A percentile compares a stretch with the other conserved stretches of the same genome.
phyloP scores from a whole-genome alignment of 192 early-diverging fungal species.

The Coemansia sp. region DNA sequence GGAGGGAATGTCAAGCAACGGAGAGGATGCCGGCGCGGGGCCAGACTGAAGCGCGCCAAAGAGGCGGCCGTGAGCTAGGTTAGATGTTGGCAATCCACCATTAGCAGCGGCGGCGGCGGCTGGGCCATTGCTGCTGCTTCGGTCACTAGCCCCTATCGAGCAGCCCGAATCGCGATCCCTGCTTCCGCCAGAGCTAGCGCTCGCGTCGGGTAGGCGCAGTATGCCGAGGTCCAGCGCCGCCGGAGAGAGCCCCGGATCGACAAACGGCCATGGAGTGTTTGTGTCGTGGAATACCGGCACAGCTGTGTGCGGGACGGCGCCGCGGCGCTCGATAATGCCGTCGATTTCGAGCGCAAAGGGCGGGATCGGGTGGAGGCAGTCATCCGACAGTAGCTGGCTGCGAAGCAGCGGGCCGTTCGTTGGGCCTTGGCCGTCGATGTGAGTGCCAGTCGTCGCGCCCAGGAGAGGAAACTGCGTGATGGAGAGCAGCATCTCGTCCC shows the following conservation, averaged over 20 bases:
- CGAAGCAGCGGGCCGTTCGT: conserved; percentile 69
- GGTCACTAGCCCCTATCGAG: neutral
- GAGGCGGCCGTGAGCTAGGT: neutral
- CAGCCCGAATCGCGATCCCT: conserved; percentile 65
- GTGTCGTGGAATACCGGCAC: conserved; percentile 90
- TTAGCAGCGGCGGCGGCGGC: conserved; percentile 2
- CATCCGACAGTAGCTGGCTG: conserved; percentile 88
- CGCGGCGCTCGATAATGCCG: conserved; percentile 91
- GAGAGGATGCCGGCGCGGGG: neutral
- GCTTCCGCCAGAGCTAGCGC: conserved; percentile 46
- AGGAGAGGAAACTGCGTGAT: conserved; percentile 91
- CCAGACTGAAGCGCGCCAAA: neutral
- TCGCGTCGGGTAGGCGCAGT: conserved; percentile 17
- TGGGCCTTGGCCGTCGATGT: conserved; percentile 68
- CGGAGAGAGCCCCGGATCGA: conserved; percentile 64
- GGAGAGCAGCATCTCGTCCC: conserved; percentile 80
- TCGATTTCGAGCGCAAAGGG: conserved; percentile 89
- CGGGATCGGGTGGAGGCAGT: conserved; percentile 88
- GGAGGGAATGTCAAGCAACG: conserved; percentile 26
- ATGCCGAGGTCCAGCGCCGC: conserved; percentile 18
- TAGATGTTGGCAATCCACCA: too few species aligned
- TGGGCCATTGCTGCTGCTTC: neutral
- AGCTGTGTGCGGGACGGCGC: conserved; percentile 91
- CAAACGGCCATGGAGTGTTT: conserved; percentile 88
- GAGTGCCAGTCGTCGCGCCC: conserved; percentile 62